Conservation (phyloP, 352 stramenopile genomes). For the Pythium inflatum region DNA sequence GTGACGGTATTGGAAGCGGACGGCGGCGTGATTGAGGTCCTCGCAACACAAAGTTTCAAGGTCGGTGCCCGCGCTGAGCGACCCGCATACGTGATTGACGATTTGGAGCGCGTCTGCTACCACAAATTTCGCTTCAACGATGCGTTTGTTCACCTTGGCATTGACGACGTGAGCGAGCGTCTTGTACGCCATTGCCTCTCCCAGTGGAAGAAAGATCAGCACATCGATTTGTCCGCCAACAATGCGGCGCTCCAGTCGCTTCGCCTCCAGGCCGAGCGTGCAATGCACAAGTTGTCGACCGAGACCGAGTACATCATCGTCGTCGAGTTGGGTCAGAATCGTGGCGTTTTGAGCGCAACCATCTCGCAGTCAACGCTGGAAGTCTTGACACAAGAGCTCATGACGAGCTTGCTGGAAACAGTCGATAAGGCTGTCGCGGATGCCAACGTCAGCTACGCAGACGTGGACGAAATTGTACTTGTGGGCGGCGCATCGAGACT, state of each 20-base stretch:
- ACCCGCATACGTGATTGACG: too few relatives aligned
- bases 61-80: too few relatives aligned
- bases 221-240: constrained; percentile 93
- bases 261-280: constrained; percentile 96
- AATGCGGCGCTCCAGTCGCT: constrained; percentile 97
- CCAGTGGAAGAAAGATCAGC: constrained; percentile 98
- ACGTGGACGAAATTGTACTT: constrained; percentile 98
- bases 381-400: constrained; percentile 97
- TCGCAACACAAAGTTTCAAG: too few relatives aligned
- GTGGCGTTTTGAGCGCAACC: constrained; percentile 95
- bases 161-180: constrained; percentile 99
- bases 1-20: constrained; percentile 44
- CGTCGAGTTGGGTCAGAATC: constrained; percentile 94
- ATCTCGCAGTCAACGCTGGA: constrained; percentile 97
- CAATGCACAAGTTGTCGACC: constrained; percentile 97
- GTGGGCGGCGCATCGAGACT: constrained; percentile 98
- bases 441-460: constrained; percentile 92
- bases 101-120: too few relatives aligned
- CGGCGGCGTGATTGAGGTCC: constrained; percentile 98
- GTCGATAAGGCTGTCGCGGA: constrained; percentile 96
- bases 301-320: constrained; percentile 95
- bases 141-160: constrained; percentile 97
- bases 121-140: too few relatives aligned
- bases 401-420: constrained; percentile 97
- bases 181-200: constrained; percentile 99